A percentile compares a stretch with the other conserved stretches of the same genome.
Evolutionary conservation across 495 filamentous ascomycete genomes (phyloP).

Genomic region (Geoglossum glabrum): DNA sequence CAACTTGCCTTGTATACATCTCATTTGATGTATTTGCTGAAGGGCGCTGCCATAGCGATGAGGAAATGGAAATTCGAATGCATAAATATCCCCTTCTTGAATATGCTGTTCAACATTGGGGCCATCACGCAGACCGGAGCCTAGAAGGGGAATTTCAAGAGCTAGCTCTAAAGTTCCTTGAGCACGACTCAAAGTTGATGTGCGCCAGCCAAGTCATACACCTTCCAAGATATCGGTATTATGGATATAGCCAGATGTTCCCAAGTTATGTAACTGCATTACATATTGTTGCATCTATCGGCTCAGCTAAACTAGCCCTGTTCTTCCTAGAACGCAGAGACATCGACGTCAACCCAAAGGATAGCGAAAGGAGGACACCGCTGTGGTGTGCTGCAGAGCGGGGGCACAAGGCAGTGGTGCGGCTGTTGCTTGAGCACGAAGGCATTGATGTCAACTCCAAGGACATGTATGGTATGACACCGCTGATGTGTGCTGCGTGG

Average conservation of each 20-base stretch:
- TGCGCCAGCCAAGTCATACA: background rate
- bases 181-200: background rate
- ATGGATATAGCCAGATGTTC: slow-evolving; percentile 2
- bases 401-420: no score
- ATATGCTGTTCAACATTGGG: slow-evolving; percentile 27
- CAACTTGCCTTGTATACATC: slow-evolving; percentile 27
- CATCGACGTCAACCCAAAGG: no score
- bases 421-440: no score
- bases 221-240: slow-evolving; percentile 1
- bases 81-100: slow-evolving; percentile 18
- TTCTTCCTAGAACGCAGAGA: no score
- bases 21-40: slow-evolving; percentile 19
- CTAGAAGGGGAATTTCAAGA: background rate
- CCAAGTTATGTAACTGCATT: slow-evolving; percentile 8
- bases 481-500: no score
- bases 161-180: background rate
- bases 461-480: no score
- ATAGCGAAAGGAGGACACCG: no score
- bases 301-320: no score
- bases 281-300: slow-evolving; percentile 13
- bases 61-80: slow-evolving; percentile 14
- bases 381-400: no score
- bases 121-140: slow-evolving; percentile 17
- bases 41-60: slow-evolving; percentile 11
- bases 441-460: no score